Conservation (phyloP, 345 rosid genomes). For the Melaleuca alternifolia region DNA sequence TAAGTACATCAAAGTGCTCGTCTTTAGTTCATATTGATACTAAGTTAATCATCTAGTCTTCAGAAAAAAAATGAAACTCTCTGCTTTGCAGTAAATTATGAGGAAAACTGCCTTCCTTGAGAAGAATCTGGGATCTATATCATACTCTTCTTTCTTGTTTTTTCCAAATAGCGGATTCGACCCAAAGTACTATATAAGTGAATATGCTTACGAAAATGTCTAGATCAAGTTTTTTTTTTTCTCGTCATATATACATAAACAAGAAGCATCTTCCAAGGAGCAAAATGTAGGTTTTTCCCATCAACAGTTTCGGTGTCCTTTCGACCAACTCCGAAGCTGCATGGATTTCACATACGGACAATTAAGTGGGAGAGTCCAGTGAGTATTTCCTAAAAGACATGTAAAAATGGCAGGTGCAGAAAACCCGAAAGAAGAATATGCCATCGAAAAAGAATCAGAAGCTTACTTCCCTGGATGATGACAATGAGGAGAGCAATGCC, state of each 20-base stretch:
- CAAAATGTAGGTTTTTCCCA: neutral
- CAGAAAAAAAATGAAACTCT: neutral
- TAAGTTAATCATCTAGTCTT: neutral
- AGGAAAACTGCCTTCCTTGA: neutral
- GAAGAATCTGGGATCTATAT: neutral
- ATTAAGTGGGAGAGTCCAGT: neutral
- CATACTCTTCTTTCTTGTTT: neutral
- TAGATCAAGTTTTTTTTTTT: neutral
- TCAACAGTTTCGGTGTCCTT: neutral
- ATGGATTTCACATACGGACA: neutral
- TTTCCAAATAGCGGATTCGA: neutral
- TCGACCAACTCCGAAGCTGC: neutral
- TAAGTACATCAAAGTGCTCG: slow-evolving; percentile 9
- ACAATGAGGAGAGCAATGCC: slow-evolving; percentile 19
- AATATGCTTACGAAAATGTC: neutral
- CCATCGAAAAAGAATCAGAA: slow-evolving; percentile 35
- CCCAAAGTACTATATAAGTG: neutral
- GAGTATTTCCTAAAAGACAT: neutral
- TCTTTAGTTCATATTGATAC: neutral
- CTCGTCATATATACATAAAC: neutral
- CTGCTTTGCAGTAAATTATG: neutral
- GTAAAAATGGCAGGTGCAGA: slow-evolving; percentile 8
- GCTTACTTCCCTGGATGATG: slow-evolving; percentile 13
- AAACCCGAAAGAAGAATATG: slow-evolving; percentile 9
- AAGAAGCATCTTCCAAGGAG: neutral